Conservation (phyloP, 2,329 filamentous ascomycete species). For the Colletotrichum zoysiae region DNA sequence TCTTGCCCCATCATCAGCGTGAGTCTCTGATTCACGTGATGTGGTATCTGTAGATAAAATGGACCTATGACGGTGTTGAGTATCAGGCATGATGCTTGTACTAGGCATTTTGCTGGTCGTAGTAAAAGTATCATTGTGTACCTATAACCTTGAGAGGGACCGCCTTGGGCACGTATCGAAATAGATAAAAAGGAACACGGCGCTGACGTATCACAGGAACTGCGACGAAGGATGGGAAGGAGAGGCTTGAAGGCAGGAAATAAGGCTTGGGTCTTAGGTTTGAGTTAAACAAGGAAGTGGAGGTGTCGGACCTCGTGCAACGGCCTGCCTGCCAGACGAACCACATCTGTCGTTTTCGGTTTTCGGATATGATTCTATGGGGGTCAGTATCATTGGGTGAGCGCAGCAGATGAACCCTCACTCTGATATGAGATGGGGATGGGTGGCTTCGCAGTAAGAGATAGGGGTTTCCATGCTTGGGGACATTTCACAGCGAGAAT, state of each 20-base stretch:
- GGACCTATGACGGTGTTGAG: too few species aligned
- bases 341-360: too few species aligned
- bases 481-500: background rate
- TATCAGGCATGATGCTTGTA: too few species aligned
- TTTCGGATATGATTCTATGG: background rate
- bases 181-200: background rate
- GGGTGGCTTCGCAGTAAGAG: background rate
- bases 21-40: slow-evolving; percentile 3
- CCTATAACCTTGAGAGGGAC: too few species aligned
- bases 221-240: background rate
- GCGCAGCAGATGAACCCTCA: background rate
- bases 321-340: too few species aligned
- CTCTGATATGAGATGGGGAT: background rate
- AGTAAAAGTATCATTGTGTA: too few species aligned
- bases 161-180: too few species aligned
- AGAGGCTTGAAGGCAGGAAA: background rate
- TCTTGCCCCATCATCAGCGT: background rate
- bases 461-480: background rate
- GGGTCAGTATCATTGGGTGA: background rate
- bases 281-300: too few species aligned
- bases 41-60: background rate
- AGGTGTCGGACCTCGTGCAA: too few species aligned
- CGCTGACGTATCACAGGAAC: background rate
- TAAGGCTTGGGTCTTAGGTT: too few species aligned
- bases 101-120: too few species aligned